phyloP scores from a whole-genome alignment of 352 stramenopile species.

The Globisporangium viniferum region DNA sequence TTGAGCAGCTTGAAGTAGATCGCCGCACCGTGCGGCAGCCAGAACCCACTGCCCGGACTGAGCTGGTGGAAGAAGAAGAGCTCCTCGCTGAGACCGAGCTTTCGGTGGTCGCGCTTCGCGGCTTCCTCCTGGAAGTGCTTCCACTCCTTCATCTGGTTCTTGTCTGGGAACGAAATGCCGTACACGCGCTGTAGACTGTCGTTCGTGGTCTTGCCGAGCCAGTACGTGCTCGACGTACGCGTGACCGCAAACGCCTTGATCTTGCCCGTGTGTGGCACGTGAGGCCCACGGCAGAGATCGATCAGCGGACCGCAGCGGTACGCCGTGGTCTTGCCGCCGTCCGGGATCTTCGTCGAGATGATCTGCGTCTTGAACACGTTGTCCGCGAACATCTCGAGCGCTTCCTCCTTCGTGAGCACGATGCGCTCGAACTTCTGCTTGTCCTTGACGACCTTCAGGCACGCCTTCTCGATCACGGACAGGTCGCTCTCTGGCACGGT shows the following conservation, averaged over 20 bases:
- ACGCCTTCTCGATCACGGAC: constrained; percentile 90
- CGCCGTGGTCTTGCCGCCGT: constrained; percentile 95
- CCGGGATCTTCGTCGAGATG: constrained; percentile 96
- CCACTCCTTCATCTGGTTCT: constrained; percentile 84
- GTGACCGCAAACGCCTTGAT: constrained; percentile 96
- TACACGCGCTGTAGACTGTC: constrained; percentile 97
- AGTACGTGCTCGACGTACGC: constrained; percentile 94
- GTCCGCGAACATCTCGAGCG: constrained; percentile 97
- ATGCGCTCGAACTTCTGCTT: constrained; percentile 99
- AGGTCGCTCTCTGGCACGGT: constrained; percentile 75
- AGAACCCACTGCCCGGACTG: constrained; percentile 97
- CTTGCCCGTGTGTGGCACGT: constrained; percentile 93
- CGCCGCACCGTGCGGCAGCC: constrained; percentile 95
- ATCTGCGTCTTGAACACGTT: constrained; percentile 99
- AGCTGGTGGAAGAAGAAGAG: constrained; percentile 96
- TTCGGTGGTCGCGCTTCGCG: constrained; percentile 95
- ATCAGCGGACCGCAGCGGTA: constrained; percentile 98
- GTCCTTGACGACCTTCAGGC: constrained; percentile 92
- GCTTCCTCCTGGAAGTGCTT: constrained; percentile 92
- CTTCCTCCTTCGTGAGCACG: constrained; percentile 98
- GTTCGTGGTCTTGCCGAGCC: constrained; percentile 44
- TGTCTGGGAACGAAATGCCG: constrained; percentile 94
- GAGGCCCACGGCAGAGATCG: constrained; percentile 95
- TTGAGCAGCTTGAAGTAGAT: constrained; percentile 97
- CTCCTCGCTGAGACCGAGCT: constrained; percentile 94